Evolutionary conservation across 108 stramenopile genomes (phyloP).

Genomic region (Halocafeteria seosinensis): DNA sequence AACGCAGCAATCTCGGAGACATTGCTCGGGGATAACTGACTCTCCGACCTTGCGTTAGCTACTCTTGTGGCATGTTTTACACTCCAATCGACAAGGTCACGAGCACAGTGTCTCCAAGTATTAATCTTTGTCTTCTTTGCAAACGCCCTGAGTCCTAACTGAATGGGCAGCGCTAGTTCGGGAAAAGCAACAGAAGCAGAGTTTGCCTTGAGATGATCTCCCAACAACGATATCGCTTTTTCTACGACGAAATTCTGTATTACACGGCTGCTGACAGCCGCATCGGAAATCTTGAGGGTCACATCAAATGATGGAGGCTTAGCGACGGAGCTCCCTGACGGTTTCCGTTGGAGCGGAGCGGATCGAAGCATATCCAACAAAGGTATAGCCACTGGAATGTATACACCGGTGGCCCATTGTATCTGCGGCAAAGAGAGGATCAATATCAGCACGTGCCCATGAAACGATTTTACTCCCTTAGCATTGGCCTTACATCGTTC

Average conservation of each 20-base stretch:
- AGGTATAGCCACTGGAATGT: neutral
- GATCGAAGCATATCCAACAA: neutral
- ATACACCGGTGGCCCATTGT: neutral
- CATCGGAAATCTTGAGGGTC: neutral
- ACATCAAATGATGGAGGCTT: neutral
- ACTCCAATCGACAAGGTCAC: too few species aligned
- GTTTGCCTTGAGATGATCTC: neutral
- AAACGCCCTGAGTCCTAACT: neutral
- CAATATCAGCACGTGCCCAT: too few species aligned
- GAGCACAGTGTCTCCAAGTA: neutral
- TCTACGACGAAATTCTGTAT: neutral
- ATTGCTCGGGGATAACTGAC: neutral
- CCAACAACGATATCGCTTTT: neutral
- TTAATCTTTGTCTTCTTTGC: neutral
- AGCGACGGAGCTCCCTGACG: neutral
- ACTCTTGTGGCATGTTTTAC: too few species aligned
- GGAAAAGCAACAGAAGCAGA: neutral
- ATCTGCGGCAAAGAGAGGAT: neutral
- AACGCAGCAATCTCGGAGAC: neutral
- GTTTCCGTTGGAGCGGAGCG: neutral
- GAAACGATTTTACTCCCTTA: too few species aligned
- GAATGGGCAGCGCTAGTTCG: neutral
- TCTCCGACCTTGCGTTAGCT: neutral
- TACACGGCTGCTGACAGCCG: neutral
- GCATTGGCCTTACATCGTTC: too few species aligned